phyloP scores from a whole-genome alignment of 2,329 filamentous ascomycete species.

The Thelonectria rubi region DNA sequence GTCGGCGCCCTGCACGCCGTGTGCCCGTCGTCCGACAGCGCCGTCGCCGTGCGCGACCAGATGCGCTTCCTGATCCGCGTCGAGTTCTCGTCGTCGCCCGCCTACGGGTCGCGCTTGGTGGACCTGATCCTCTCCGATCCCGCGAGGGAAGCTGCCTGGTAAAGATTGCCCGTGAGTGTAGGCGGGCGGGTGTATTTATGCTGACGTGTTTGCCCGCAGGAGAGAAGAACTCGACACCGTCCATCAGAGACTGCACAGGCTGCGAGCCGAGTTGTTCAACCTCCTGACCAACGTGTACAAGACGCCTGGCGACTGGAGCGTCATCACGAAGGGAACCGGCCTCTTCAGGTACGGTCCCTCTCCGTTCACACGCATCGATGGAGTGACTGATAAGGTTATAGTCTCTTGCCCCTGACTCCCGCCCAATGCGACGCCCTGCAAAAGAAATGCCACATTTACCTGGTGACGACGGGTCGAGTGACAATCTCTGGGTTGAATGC shows the following conservation, averaged over 20 bases:
- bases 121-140: constrained; percentile 25
- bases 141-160: constrained; percentile 17
- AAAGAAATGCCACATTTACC: constrained; percentile 26
- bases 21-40: constrained; percentile 6
- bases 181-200: background rate
- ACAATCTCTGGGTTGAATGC: constrained; percentile 20
- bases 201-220: background rate
- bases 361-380: background rate
- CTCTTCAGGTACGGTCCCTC: constrained; percentile 21
- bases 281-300: constrained; percentile 14
- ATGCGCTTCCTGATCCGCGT: constrained; percentile 27
- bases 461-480: constrained; percentile 16
- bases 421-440: constrained; percentile 20
- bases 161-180: background rate
- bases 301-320: constrained; percentile 28
- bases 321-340: constrained; percentile 24
- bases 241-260: constrained; percentile 9
- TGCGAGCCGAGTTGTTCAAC: constrained; percentile 12
- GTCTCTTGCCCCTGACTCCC: constrained; percentile 14
- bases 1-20: constrained; percentile 40
- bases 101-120: constrained; percentile 28
- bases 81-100: constrained; percentile 31
- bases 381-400: constrained; percentile 1
- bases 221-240: constrained; percentile 18
- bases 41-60: constrained; percentile 23